Base-by-base conservation (phyloP, 2,329 filamentous ascomycete species). In the Onygenales sp. region DNA sequence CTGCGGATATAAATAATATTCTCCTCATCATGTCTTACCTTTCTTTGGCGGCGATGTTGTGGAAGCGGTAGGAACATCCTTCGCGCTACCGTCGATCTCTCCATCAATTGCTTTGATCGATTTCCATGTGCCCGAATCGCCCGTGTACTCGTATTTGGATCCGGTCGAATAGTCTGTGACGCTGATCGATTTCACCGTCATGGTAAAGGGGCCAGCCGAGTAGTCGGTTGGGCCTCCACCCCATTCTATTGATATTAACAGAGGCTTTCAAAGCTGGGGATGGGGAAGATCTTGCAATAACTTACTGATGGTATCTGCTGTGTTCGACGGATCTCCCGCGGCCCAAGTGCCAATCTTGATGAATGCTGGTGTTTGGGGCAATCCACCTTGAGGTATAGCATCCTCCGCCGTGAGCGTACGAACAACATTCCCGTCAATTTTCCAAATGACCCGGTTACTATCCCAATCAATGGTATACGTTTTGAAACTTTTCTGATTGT, bases 361-460 rank as follows among this genome's bases (percentile, higher is more conserved):
- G 68, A 84, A 80, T 81, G 85, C 84, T 50, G 85, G 85, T 8
- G 84, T 86, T 75, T 89, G 85, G 47, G 85, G 85, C 74, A 80
- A 88, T 59, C 78, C 76, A 53, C 70, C 66, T 46, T 78, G 81
- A 48, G 83, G 83, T 51, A 86, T 78, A 11, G 68, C 71, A 27
- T 27, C 21, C 21, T 27, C 21, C 59, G 78, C 79, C 54, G 72
- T 75, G 51, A 89, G 74, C 45, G 79, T 82, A 61, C 86, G 83
- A 53, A 88, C 75, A 45, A 73, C 67, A 11, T 65, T 69, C 63
- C 77, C 83, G 61, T 89, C 80, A 57, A 89, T 76, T 56, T 72
- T 73, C 85, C 85, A 89, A 60, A 75, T 74, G 55, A 86, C 76
- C 60, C 74, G 71, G 32, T 83, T 76, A 60, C 78, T 72, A 50